These are phyloP conservation scores for Wickerhamomyces tratensis DNA, from an alignment of 805 yeast genomes.

Conservation along the genomic window DNA sequence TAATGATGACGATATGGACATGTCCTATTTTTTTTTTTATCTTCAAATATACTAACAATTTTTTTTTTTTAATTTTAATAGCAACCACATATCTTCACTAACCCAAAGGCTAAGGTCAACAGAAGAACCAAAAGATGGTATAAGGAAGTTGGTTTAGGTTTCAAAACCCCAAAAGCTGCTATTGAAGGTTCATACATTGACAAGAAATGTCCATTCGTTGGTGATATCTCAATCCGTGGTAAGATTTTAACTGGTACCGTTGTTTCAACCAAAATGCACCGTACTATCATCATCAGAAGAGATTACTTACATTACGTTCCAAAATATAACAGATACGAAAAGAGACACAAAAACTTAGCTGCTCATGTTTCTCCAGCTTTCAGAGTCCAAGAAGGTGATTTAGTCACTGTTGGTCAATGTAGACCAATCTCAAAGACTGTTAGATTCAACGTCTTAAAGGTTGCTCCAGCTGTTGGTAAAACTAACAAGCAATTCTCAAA, in stretches of 20 bases:
- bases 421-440: constrained; percentile 99
- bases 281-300: constrained; percentile 99
- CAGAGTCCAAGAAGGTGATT: constrained; percentile 99
- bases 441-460: constrained; percentile 98
- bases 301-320: constrained; percentile 99
- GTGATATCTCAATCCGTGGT: constrained; percentile 98
- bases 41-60: background rate
- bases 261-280: constrained; percentile 99
- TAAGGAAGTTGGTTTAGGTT: constrained; percentile 99
- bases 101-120: constrained; percentile 99
- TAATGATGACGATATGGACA: too few species aligned
- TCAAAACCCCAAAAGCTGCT: constrained; percentile 99
- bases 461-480: constrained; percentile 80
- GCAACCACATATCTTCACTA: constrained; percentile 99
- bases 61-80: constrained; percentile 21
- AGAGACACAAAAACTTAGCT: constrained; percentile 99
- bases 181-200: constrained; percentile 98
- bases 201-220: constrained; percentile 99
- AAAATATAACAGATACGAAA: constrained; percentile 99
- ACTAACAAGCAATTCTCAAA: constrained; percentile 92
- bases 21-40: background rate
- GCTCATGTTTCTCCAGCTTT: constrained; percentile 99
- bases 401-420: constrained; percentile 99
- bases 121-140: constrained; percentile 99
- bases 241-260: constrained; percentile 98